A percentile compares a stretch with the other conserved stretches of the same genome.
These are phyloP conservation scores for Asterella californica DNA, from an alignment of 225 moss, liverwort and hornwort genomes.

Conservation along the genomic window DNA sequence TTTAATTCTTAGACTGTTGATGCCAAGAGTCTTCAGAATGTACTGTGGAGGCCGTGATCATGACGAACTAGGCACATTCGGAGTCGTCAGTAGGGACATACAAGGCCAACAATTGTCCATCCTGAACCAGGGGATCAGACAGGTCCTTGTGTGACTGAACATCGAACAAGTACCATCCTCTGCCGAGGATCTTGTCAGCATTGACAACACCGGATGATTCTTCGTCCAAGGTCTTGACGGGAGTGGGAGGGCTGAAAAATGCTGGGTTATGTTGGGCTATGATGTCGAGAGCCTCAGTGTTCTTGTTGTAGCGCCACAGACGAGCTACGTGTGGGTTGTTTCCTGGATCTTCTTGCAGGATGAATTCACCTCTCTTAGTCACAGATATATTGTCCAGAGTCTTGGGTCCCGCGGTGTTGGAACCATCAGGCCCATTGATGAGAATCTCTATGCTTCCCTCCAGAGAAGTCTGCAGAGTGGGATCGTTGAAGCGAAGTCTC, in stretches of 20 bases:
- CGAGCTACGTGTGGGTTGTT: conserved; percentile 16
- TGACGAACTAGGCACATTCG: not conserved
- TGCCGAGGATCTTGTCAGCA: conserved; percentile 18
- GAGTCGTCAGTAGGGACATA: conserved; percentile 12
- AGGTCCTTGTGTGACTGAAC: conserved; percentile 25
- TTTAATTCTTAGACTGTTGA: too few species aligned
- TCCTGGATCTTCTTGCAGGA: conserved; percentile 35
- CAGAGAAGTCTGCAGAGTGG: conserved; percentile 23
- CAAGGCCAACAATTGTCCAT: conserved; percentile 38
- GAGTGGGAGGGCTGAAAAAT: conserved; percentile 30
- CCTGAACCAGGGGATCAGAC: conserved; percentile 18
- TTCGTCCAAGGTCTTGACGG: conserved; percentile 32
- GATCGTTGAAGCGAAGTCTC: conserved; percentile 28
- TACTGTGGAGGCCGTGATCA: too few species aligned
- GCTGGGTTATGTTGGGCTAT: conserved; percentile 34
- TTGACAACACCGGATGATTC: conserved; percentile 28
- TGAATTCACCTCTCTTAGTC: conserved; percentile 13
- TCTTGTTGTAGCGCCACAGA: conserved; percentile 22
- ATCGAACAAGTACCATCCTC: conserved; percentile 33
- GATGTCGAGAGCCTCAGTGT: not conserved
- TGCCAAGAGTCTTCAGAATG: too few species aligned
- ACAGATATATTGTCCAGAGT: conserved; percentile 30
- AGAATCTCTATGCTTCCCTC: conserved; percentile 19
- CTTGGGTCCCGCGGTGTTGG: conserved; percentile 14
- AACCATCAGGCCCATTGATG: conserved; percentile 20